Base-by-base conservation (phyloP, 257 asterid genomes). In the Datura wrightii region DNA sequence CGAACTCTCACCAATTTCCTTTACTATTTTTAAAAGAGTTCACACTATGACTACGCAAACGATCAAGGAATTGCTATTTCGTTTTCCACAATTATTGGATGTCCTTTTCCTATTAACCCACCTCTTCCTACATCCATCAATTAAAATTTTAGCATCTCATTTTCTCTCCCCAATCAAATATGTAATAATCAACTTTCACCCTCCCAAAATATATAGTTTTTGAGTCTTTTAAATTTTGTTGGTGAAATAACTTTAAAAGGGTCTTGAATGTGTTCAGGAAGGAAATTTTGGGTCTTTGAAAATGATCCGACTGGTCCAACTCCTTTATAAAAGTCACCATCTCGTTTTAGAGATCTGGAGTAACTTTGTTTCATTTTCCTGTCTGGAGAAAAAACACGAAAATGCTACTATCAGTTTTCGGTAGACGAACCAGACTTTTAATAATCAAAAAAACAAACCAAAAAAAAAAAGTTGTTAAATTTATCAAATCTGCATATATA, bases 311-410 rank as follows among this genome's bases (percentile, higher is more conserved):
- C 52, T 9, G 85, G 62, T 82, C 79, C 85, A 24, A 46, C 58
- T 81, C 83, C 83, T 44, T 36, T 54, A 79, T 18, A 79, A 79
- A 79, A 44, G 10, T 56, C 71, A 70, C 85, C 85, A 63, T 82
- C 65, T 82, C 84, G 84, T 63, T 82, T 16, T 48, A 82, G 74
- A 65, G 79, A 82, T 82, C 85, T 82, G 79, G 44, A 59, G 79
- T 13, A 63, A 62, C 79, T 46, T 82, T 46, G 79, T 36, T 82
- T 82, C 85, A 82, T 55, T 82, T 65, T 18, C 79, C 85, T 82
- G 85, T 82, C 54, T 39, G 78, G 62, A 70, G 62, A 31, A 82
- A 82, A 82, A 63, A 82, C 84, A 65, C 79, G 63, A 50, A 82
- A 65, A 52, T 52, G 56, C 79, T 44, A 71, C 79, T 82, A 65